phyloP scores from a whole-genome alignment of 495 filamentous ascomycete species.

The Penicillium atrosanguineum region DNA sequence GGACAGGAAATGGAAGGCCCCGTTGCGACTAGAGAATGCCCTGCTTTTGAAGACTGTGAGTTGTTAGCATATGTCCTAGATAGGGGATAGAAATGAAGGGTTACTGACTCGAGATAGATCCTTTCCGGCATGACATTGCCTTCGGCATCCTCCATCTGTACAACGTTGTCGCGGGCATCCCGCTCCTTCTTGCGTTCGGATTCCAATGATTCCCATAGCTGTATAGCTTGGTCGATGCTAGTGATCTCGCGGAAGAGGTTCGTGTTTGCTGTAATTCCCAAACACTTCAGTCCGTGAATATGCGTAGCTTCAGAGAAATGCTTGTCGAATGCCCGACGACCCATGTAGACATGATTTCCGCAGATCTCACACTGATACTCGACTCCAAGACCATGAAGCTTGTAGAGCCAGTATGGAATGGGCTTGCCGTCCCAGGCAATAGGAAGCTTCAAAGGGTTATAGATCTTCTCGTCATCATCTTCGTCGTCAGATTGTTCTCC shows the following conservation, averaged over 20 bases:
- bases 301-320: constrained; percentile 94
- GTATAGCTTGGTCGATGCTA: constrained; percentile 79
- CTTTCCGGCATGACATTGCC: constrained; percentile 99
- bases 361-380: constrained; percentile 96
- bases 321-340: constrained; percentile 92
- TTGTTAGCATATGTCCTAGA: constrained; percentile 22
- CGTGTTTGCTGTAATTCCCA: constrained; percentile 85
- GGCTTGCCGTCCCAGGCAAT: constrained; percentile 98
- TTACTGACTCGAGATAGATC: constrained; percentile 78
- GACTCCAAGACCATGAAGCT: constrained; percentile 90
- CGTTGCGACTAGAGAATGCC: constrained; percentile 41
- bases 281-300: constrained; percentile 86
- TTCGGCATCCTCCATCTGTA: constrained; percentile 97
- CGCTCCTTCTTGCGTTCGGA: constrained; percentile 77
- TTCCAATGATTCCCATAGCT: constrained; percentile 91
- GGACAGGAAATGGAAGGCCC: background rate
- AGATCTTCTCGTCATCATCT: constrained; percentile 75
- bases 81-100: background rate
- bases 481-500: constrained; percentile 68
- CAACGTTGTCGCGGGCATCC: constrained; percentile 72
- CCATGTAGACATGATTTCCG: constrained; percentile 97
- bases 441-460: constrained; percentile 94
- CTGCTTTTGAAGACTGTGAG: constrained; percentile 52
- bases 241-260: constrained; percentile 93
- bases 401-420: constrained; percentile 98